These are phyloP conservation scores for Luvunga scandens DNA, from an alignment of 345 rosid species.

Conservation along the genomic window DNA sequence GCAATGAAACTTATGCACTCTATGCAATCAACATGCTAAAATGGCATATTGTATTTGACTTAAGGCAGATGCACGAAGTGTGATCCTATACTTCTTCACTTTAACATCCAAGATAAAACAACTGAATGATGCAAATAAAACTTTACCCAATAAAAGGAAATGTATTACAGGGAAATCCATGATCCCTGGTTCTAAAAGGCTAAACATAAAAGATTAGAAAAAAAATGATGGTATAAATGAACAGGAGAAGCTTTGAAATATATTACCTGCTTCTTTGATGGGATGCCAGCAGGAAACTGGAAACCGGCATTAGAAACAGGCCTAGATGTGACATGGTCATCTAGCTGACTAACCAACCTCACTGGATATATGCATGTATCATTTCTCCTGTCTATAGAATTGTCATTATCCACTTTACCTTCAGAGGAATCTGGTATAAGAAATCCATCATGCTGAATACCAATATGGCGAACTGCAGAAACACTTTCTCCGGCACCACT, in stretches of 20 bases:
- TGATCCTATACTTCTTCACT: background rate
- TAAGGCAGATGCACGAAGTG: background rate
- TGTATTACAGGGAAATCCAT: background rate
- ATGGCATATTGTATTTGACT: background rate
- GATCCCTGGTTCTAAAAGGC: background rate
- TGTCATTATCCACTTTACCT: constrained; percentile 10
- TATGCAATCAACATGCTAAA: background rate
- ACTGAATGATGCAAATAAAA: background rate
- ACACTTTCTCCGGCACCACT: constrained; percentile 40
- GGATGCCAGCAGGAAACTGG: constrained; percentile 21
- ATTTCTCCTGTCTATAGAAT: constrained; percentile 9
- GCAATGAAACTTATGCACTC: background rate
- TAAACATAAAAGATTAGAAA: background rate
- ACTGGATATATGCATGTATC: constrained; percentile 11
- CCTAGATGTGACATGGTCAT: constrained; percentile 7
- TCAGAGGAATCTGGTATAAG: constrained; percentile 23
- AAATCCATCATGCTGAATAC: constrained; percentile 38
- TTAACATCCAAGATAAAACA: background rate
- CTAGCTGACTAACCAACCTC: constrained; percentile 14
- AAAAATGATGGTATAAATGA: background rate
- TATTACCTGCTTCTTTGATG: constrained; percentile 30
- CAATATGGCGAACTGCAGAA: constrained; percentile 34
- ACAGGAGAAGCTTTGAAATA: background rate
- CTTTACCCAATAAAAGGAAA: background rate
- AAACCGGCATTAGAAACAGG: constrained; percentile 21